Evolutionary conservation across 2,329 filamentous ascomycete genomes (phyloP).

Genomic region (Rutstroemia sp.): DNA sequence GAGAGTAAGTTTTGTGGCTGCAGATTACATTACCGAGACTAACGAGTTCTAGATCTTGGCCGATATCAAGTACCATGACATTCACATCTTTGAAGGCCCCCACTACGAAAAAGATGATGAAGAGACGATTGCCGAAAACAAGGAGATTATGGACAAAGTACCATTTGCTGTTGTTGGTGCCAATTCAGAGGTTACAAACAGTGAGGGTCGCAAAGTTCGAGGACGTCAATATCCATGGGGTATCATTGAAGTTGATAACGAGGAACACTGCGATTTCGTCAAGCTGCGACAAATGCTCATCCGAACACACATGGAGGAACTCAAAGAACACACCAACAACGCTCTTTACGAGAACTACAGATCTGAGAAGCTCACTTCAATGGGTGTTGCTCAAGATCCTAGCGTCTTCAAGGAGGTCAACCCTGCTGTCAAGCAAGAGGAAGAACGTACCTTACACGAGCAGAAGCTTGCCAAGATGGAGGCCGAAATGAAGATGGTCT

Average conservation of each 20-base stretch:
- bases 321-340: constrained; percentile 99
- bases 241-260: constrained; percentile 97
- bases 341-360: constrained; percentile 98
- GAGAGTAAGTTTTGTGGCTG: constrained; percentile 59
- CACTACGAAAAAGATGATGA: constrained; percentile 98
- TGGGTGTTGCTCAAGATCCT: constrained; percentile 97
- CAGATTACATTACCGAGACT: constrained; percentile 5
- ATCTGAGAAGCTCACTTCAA: constrained; percentile 96
- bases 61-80: constrained; percentile 94
- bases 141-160: constrained; percentile 99
- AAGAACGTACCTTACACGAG: constrained; percentile 95
- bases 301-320: constrained; percentile 99
- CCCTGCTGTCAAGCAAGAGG: constrained; percentile 98
- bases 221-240: constrained; percentile 97
- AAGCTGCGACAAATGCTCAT: constrained; percentile 99
- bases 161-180: constrained; percentile 97
- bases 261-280: constrained; percentile 99
- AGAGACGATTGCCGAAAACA: constrained; percentile 99
- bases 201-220: constrained; percentile 91
- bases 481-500: constrained; percentile 99
- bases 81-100: constrained; percentile 98
- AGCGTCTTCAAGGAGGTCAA: constrained; percentile 99
- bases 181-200: constrained; percentile 84
- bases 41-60: constrained; percentile 68
- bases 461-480: constrained; percentile 99